These are phyloP conservation scores for Tetrahymena borealis DNA, from an alignment of 73 alveolate genomes.

Conservation along the genomic window DNA sequence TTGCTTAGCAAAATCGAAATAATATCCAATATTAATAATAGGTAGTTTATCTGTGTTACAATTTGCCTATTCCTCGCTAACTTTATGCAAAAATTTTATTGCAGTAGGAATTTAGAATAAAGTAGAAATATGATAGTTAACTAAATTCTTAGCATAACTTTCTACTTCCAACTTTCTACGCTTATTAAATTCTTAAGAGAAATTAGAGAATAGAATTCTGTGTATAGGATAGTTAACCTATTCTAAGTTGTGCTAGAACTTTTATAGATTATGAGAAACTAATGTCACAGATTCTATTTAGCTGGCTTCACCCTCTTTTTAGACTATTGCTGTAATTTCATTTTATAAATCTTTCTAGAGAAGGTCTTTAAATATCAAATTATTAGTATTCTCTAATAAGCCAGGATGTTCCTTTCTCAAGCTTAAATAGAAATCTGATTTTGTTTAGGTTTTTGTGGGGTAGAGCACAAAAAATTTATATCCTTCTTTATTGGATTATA, in stretches of 20 bases:
- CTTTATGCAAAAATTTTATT: not conserved
- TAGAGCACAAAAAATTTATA: not conserved
- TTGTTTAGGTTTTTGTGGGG: not conserved
- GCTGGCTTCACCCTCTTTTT: not conserved
- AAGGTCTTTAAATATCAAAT: not conserved
- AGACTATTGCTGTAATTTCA: not conserved
- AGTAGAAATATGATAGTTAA: not conserved
- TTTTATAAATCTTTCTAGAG: not conserved
- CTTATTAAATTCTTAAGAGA: not conserved
- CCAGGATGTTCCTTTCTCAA: not conserved
- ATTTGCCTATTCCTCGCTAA: not conserved
- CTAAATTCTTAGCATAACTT: not conserved
- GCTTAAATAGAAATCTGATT: not conserved
- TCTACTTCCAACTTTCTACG: not conserved
- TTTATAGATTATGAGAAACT: not conserved
- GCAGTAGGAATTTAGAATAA: not conserved
- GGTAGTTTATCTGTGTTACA: not conserved
- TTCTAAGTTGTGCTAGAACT: not conserved
- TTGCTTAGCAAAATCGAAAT: not conserved
- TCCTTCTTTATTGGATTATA: not conserved
- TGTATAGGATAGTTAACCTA: not conserved
- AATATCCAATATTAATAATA: not conserved
- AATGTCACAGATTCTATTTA: not conserved
- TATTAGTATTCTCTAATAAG: not conserved
- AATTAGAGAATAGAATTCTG: not conserved